phyloP scores from a whole-genome alignment of 2,329 filamentous ascomycete genomes.

The Fusarium compactum region DNA sequence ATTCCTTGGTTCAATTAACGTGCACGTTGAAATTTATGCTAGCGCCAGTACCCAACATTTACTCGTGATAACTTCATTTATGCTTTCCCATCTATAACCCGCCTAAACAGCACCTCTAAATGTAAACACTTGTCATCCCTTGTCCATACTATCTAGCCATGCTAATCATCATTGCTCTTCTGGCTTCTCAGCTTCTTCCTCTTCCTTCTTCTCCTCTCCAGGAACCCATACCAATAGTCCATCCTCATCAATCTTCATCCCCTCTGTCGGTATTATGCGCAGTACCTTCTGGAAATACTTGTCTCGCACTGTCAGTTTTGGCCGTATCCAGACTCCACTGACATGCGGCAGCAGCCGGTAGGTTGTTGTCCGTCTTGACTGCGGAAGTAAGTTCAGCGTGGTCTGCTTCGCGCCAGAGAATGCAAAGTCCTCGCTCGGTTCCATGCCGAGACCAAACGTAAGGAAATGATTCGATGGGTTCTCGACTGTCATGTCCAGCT shows the following conservation, averaged over 20 bases:
- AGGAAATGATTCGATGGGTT: constrained; percentile 96
- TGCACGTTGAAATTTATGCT: not conserved
- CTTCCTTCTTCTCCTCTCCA: constrained; percentile 46
- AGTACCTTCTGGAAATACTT: constrained; percentile 94
- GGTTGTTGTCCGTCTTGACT: constrained; percentile 78
- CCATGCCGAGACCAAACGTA: constrained; percentile 92
- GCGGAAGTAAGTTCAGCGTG: constrained; percentile 82
- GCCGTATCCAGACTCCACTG: constrained; percentile 75
- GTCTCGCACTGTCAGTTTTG: constrained; percentile 82
- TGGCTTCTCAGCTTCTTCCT: constrained; percentile 20
- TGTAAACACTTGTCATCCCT: constrained; percentile 1
- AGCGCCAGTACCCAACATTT: not conserved
- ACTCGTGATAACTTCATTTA: constrained; percentile 32
- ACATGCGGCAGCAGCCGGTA: constrained; percentile 80
- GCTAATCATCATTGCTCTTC: constrained; percentile 22
- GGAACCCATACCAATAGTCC: constrained; percentile 73
- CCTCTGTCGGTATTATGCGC: constrained; percentile 82
- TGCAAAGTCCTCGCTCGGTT: constrained; percentile 90
- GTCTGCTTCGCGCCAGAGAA: constrained; percentile 90
- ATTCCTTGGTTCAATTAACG: not conserved
- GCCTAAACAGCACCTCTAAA: constrained; percentile 7
- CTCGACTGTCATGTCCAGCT: constrained; percentile 77
- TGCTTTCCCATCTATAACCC: constrained; percentile 13
- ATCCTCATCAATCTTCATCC: constrained; percentile 74
- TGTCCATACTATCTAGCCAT: constrained; percentile 4